phyloP scores from a whole-genome alignment of 345 rosid species.

The Garcia nutans region DNA sequence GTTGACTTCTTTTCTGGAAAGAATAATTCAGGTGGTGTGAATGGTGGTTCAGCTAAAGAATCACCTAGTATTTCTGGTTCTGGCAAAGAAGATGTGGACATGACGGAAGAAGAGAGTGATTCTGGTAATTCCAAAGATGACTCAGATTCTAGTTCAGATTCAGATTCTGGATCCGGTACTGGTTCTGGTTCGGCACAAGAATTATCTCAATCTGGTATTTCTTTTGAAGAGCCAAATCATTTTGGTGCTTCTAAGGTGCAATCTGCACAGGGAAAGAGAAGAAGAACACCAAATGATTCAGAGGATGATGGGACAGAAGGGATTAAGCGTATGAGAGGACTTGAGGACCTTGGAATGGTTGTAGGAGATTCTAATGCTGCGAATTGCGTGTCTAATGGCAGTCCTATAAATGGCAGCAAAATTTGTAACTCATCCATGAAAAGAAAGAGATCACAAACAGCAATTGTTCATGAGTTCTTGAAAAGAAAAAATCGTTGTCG shows the following conservation, averaged over 20 bases:
- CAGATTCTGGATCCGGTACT: slow-evolving; percentile 4
- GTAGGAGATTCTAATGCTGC: slow-evolving; percentile 45
- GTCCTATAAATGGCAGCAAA: slow-evolving; percentile 49
- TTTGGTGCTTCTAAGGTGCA: slow-evolving; percentile 46
- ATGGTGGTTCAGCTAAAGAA: slow-evolving; percentile 44
- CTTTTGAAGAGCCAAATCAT: slow-evolving; percentile 62
- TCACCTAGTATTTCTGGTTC: slow-evolving; percentile 50
- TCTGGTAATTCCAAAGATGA: slow-evolving; percentile 30
- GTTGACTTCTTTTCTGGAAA: slow-evolving; percentile 37
- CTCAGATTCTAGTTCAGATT: slow-evolving; percentile 10
- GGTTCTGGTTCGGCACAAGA: slow-evolving; percentile 49
- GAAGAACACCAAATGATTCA: slow-evolving; percentile 91
- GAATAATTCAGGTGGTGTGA: slow-evolving; percentile 35
- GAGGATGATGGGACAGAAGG: slow-evolving; percentile 98
- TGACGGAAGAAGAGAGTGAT: slow-evolving; percentile 38
- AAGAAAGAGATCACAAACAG: slow-evolving; percentile 70
- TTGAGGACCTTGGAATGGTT: slow-evolving; percentile 80
- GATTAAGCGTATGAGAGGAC: slow-evolving; percentile 95
- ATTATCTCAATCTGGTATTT: slow-evolving; percentile 62
- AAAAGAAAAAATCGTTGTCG: slow-evolving; percentile 79
- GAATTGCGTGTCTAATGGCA: slow-evolving; percentile 51
- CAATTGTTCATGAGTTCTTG: slow-evolving; percentile 51
- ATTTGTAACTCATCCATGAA: slow-evolving; percentile 44
- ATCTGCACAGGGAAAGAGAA: slow-evolving; percentile 56
- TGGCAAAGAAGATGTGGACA: slow-evolving; percentile 48